Evolutionary conservation across 1,139 yeast genomes (phyloP), one percentile per base, ranked within the genome.

Genomic region (Sugiyamaella xylanicola): DNA sequence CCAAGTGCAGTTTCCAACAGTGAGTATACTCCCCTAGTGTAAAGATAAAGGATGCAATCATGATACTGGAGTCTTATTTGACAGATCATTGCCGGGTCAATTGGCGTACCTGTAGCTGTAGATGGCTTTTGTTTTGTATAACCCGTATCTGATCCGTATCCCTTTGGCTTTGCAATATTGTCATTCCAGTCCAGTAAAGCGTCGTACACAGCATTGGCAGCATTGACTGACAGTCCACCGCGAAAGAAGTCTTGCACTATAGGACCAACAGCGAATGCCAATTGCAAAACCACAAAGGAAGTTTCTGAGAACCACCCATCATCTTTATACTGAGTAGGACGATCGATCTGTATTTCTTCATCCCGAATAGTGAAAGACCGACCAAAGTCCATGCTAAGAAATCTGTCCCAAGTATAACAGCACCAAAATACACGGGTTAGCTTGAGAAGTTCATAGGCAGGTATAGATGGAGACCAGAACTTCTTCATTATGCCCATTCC

Each of bases 291-390:
- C 1, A 63, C 80, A 72, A 58, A 68, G 0, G 85, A 77, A 1
- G 83, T 80, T 27, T 76, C 69, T 0, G 83, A 77, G 39, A 80
- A 61, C 87, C 87, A 83, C 51, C 76, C 81, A 63, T 82, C 86
- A 54, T 73, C 72, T 57, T 76, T 77, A 58, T 58, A 55, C 56
- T 64, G 57, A 11, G 67, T 60, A 0, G 86, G 84, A 42, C 71
- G 71, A 3, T 63, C 65, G 58, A 72, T 64, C 4, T 69, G 61
- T 8, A 71, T 66, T 11, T 69, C 68, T 48, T 80, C 83, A 35
- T 76, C 77, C 13, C 72, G 63, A 19, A 83, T 64, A 1, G 77
- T 77, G 59, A 76, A 74, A 48, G 73, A 70, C 52, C 84, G 69
- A 1, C 89, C 88, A 39, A 77, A 74, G 61, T 83, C 87, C 40